Evolutionary conservation across 306 rosid species (phyloP).

Genomic region (Abrus precatorius): DNA sequence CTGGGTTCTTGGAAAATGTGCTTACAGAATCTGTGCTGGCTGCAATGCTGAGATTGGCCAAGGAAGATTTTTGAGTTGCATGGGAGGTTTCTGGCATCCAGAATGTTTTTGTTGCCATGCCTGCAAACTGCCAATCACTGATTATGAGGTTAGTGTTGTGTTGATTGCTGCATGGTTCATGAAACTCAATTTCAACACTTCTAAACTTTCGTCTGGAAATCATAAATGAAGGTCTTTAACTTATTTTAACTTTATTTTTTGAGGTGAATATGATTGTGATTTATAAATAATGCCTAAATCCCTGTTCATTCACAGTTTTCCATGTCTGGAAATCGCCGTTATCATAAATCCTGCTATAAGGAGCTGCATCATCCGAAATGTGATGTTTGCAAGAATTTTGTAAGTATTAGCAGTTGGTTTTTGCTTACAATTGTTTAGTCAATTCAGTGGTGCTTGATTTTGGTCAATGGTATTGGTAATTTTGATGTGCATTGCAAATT

Average conservation of each 20-base stretch:
- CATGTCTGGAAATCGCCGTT: slow-evolving; percentile 77
- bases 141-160: slow-evolving; percentile 72
- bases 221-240: slow-evolving; percentile 8
- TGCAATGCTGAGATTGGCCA: slow-evolving; percentile 83
- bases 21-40: slow-evolving; percentile 87
- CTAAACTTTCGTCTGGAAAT: slow-evolving; percentile 38
- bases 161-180: background rate
- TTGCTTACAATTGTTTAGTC: background rate
- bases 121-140: slow-evolving; percentile 89
- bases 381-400: slow-evolving; percentile 89
- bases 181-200: slow-evolving; percentile 4
- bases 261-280: background rate
- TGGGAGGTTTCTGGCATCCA: slow-evolving; percentile 92
- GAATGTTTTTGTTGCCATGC: slow-evolving; percentile 82
- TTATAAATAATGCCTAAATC: slow-evolving; percentile 37
- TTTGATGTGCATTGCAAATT: slow-evolving; percentile 31
- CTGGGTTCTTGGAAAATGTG: slow-evolving; percentile 44
- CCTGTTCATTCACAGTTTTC: slow-evolving; percentile 72
- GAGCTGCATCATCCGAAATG: slow-evolving; percentile 94
- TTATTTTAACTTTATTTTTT: slow-evolving; percentile 16
- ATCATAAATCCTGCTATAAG: slow-evolving; percentile 91
- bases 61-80: slow-evolving; percentile 81
- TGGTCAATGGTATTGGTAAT: background rate
- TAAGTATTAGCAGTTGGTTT: slow-evolving; percentile 56
- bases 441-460: slow-evolving; percentile 23